Conservation (phyloP, 257 asterid genomes). For the Ballota nigra region DNA sequence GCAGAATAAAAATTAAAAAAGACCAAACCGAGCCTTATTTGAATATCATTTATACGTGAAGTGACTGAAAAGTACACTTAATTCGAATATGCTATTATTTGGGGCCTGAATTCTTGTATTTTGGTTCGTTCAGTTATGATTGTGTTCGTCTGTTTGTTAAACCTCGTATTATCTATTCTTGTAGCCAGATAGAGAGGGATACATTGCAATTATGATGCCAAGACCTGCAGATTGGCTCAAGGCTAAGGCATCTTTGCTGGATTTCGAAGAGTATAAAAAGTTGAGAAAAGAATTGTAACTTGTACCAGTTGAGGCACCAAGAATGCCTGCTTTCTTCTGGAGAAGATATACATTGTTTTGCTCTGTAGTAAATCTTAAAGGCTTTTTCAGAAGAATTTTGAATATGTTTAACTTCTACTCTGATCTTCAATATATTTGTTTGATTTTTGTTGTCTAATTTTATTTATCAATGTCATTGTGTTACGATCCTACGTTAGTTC, state of each 20-base stretch:
- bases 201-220: slow-evolving; percentile 88
- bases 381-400: neutral
- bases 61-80: neutral
- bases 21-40: too few relatives aligned
- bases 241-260: slow-evolving; percentile 60
- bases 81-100: neutral
- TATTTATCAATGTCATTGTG: too few relatives aligned
- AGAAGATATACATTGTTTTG: slow-evolving; percentile 1
- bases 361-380: slow-evolving; percentile 1
- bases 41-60: neutral
- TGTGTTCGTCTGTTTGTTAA: slow-evolving; percentile 7
- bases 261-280: slow-evolving; percentile 49
- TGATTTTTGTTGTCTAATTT: too few relatives aligned
- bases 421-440: neutral
- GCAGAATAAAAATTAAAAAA: too few relatives aligned
- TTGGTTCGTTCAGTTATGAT: neutral
- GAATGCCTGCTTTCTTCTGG: slow-evolving; percentile 8
- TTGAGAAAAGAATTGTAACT: slow-evolving; percentile 37
- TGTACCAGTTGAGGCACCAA: neutral
- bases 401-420: neutral
- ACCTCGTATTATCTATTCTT: slow-evolving; percentile 4
- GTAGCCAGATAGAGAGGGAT: slow-evolving; percentile 93
- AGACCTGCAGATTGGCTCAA: slow-evolving; percentile 83
- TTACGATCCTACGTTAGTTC: too few relatives aligned
- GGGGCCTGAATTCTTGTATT: neutral